A percentile compares a stretch with the other conserved stretches of the same genome.
Evolutionary conservation across 2,329 filamentous ascomycete genomes (phyloP).

Genomic region (Epicoccum nigrum): DNA sequence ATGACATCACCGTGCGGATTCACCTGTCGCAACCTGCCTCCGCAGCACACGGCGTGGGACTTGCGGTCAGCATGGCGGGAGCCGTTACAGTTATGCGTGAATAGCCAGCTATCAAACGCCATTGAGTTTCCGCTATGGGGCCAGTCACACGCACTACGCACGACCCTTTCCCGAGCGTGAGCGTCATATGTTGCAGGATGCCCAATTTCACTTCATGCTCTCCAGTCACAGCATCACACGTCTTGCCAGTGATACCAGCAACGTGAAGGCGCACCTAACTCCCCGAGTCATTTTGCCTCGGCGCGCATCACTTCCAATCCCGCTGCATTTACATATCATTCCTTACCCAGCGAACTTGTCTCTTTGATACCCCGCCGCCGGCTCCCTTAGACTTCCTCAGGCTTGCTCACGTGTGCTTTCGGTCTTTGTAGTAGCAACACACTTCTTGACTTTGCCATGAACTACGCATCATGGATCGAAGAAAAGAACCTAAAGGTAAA

Average conservation of each 20-base stretch:
- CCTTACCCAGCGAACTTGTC: not conserved
- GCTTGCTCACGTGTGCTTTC: conserved; percentile 7
- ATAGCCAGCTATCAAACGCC: conserved; percentile 27
- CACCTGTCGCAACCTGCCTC: not conserved
- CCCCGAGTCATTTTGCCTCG: conserved; percentile 8
- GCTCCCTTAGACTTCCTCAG: conserved; percentile 5
- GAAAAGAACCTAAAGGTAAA: conserved; percentile 52
- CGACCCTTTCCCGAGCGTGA: conserved; percentile 10
- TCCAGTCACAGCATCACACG: conserved; percentile 17
- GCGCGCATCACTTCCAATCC: not conserved
- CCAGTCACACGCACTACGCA: conserved; percentile 7
- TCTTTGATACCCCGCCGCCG: conserved; percentile 11
- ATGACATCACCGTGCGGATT: conserved; percentile 3
- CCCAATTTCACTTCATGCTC: conserved; percentile 1
- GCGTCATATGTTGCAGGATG: conserved; percentile 25
- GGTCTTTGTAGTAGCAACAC: conserved; percentile 3
- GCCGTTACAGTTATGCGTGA: conserved; percentile 20
- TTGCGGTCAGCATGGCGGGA: conserved; percentile 24
- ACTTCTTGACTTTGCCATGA: conserved; percentile 40
- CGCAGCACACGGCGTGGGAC: conserved; percentile 16
- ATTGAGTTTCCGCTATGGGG: conserved; percentile 15
- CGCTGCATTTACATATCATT: conserved; percentile 1
- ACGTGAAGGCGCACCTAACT: conserved; percentile 8
- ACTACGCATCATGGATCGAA: conserved; percentile 54
- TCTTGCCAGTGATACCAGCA: conserved; percentile 13